Evolutionary conservation across 2,329 filamentous ascomycete genomes (phyloP), one percentile per base, ranked within the genome.

Genomic region (Aspergillus sp.): DNA sequence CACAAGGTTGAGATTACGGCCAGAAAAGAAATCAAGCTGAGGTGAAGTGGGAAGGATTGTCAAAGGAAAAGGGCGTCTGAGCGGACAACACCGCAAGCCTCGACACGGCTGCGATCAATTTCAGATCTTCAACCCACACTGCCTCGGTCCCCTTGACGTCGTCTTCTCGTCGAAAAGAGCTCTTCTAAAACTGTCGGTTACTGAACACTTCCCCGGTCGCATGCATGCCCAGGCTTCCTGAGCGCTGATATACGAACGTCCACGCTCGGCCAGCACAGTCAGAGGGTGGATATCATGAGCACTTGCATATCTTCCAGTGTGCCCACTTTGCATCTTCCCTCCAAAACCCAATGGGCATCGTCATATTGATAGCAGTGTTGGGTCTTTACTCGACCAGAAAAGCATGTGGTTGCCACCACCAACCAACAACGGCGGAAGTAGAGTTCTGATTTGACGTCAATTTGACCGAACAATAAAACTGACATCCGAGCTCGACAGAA

Each of bases 381-480:
- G 6, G 34, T 15, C 4, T 41, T 11, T 38, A 38, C 25, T 38
- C 11, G 34, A 38, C 11, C 34, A 38, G 15, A 38, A 38, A 17
- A 13, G 34, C 34, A 41, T 13, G 34, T 17, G 34, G 34, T 41
- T 17, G 34, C 34, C 34, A 41, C 34, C 4, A 15, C 11, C 34
- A 41, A 15, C 1, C 15, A 41, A 41, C 34, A 13, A 15, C 11
- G 13, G 11, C 6, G 11, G 34, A 15, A 28, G 2, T 28, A 3
- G 25, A 28, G 25, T 28, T 28, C 25, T 28, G 25, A 28, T 19
- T 38, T 55, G 53, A 55, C 53, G 53, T 55, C 53, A 55, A 47
- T 13, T 34, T 55, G 53, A 55, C 43, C 53, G 22, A 22, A 55
- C 53, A 47, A 25, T 11, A 15, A 41, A 41, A 41, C 34, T 17